phyloP scores from a whole-genome alignment of 352 stramenopile species.

The Peronosclerospora sorghi region DNA sequence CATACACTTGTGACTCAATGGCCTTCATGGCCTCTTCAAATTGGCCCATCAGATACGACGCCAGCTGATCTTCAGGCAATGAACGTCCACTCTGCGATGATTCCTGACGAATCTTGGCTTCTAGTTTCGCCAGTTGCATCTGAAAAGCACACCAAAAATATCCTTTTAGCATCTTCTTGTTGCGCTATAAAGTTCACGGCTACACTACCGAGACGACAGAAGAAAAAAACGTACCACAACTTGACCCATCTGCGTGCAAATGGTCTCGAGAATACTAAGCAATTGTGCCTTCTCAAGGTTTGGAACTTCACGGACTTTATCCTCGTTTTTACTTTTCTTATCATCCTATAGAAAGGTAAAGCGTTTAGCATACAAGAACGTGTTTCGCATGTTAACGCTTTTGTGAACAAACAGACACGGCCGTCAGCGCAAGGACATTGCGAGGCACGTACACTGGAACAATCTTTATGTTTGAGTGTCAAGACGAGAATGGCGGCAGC shows the following conservation, averaged over 20 bases:
- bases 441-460: slow-evolving; percentile 25
- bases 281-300: slow-evolving; percentile 84
- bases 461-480: slow-evolving; percentile 29
- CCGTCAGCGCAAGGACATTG: not conserved
- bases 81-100: slow-evolving; percentile 74
- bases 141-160: slow-evolving; percentile 13
- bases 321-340: slow-evolving; percentile 47
- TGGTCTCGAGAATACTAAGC: slow-evolving; percentile 79
- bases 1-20: slow-evolving; percentile 82
- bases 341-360: slow-evolving; percentile 11
- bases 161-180: not conserved
- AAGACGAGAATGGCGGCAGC: slow-evolving; percentile 46
- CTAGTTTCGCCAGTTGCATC: slow-evolving; percentile 82
- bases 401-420: too few species aligned
- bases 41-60: slow-evolving; percentile 83
- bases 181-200: not conserved
- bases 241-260: slow-evolving; percentile 83
- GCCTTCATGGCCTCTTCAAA: slow-evolving; percentile 87
- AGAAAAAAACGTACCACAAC: slow-evolving; percentile 49
- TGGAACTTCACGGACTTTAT: slow-evolving; percentile 60
- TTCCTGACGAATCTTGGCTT: slow-evolving; percentile 84
- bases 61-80: slow-evolving; percentile 74
- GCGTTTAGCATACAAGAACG: not conserved
- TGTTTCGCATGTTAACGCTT: too few species aligned
- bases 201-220: not conserved